These are phyloP conservation scores for Panicum hallii DNA, from an alignment of 202 grass and related monocot genomes.

Conservation along the genomic window DNA sequence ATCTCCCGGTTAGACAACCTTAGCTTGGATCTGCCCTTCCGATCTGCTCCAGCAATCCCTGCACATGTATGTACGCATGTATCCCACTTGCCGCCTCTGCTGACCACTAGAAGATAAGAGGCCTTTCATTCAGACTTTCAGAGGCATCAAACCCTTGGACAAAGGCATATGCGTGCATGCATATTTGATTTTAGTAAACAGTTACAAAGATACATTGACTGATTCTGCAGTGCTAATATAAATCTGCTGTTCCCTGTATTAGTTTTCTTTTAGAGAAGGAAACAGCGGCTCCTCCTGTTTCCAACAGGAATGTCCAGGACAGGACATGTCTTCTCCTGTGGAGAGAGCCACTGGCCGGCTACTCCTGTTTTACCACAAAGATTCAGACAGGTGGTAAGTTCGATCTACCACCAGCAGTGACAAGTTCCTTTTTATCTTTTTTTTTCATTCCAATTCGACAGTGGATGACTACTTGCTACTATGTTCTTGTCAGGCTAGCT, in stretches of 20 bases:
- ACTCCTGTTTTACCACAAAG: background rate
- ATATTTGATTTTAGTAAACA: background rate
- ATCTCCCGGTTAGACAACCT: background rate
- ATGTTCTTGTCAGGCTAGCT: background rate
- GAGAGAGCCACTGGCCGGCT: background rate
- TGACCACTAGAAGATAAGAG: background rate
- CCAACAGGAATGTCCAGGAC: constrained; percentile 28
- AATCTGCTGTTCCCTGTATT: background rate
- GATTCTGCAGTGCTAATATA: background rate
- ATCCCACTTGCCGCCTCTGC: constrained; percentile 26
- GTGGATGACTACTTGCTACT: background rate
- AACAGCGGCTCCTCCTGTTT: background rate
- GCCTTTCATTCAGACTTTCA: background rate
- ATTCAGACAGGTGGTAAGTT: background rate
- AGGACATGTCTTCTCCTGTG: background rate
- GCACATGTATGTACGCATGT: constrained; percentile 11
- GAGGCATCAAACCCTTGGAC: constrained; percentile 8
- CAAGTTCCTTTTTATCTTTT: background rate
- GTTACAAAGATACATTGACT: background rate
- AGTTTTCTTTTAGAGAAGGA: constrained; percentile 4
- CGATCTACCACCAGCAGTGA: background rate
- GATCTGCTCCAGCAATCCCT: background rate
- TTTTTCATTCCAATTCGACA: background rate
- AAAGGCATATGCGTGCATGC: background rate
- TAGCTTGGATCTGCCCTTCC: background rate